Base-by-base conservation (phyloP, 768 basidiomycete genomes). In the Boletus pseudopeckii region DNA sequence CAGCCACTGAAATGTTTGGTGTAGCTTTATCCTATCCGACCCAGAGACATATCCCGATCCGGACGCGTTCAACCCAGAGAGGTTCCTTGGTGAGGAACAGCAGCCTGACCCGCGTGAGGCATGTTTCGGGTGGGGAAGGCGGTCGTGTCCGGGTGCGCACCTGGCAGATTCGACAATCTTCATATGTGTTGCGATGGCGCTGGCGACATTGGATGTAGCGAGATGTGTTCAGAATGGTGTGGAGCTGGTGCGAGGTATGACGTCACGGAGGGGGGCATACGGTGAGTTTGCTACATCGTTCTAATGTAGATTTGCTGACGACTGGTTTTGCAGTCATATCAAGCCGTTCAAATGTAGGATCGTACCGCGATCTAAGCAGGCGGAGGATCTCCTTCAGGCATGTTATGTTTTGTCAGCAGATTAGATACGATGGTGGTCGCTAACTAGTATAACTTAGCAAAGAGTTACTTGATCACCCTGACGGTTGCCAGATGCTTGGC, bases 51-150 rank as follows among this genome's bases (percentile, higher is more conserved):
- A 60, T 22, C 46, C 54, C 15, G 13, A 54, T 15, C 62, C 62
- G 4, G 49, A 56, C 0, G 40, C 50, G 1, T 63, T 63, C 13
- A 26, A 51, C 7, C 62, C 62, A 0, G 57, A 60, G 33, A 45
- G 62, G 10, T 64, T 57, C 43, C 50, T 57, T 3, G 51, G 53
- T 11, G 37, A 53, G 9, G 3, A 54, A 9, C 51, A 32, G 7
- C 48, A 65, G 5, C 53, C 38, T 1, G 57, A 63, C 14, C 52
- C 55, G 1, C 41, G 54, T 5, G 49, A 55, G 3, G 52, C 15
- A 2, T 62, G 57, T 52, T 64, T 64, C 39, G 56, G 63, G 13
- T 64, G 26, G 34, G 63, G 53, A 34, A 55, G 57, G 24, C 54
- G 56, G 17, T 45, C 6, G 22, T 57, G 58, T 45, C 56, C 54